A percentile compares a stretch with the other conserved stretches of the same genome.
Conservation (phyloP, 129 eudicot species). For the Flaveria robusta region DNA sequence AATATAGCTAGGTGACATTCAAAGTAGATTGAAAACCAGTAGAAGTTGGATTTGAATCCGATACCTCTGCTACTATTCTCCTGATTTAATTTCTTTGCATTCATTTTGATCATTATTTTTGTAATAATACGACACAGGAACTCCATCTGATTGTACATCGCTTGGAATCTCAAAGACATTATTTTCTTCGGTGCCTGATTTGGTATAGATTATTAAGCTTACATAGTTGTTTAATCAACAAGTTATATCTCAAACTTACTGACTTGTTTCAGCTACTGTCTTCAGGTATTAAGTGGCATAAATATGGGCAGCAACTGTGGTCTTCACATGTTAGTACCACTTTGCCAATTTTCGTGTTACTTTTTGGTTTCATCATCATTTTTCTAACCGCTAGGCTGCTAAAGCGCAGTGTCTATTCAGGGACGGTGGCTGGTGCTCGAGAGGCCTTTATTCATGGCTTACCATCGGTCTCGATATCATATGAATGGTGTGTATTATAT, state of each 20-base stretch:
- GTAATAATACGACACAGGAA: constrained; percentile 48
- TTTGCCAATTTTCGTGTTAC: constrained; percentile 4
- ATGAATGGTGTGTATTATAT: constrained; percentile 64
- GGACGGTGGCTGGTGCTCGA: constrained; percentile 98
- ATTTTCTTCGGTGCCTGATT: constrained; percentile 74
- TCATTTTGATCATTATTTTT: constrained; percentile 1
- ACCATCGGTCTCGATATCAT: constrained; percentile 82
- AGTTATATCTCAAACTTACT: background rate
- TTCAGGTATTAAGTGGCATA: constrained; percentile 93
- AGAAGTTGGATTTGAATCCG: too few relatives aligned
- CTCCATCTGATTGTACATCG: constrained; percentile 92
- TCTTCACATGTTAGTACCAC: constrained; percentile 69
- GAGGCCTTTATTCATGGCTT: constrained; percentile 77
- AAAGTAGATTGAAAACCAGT: too few relatives aligned
- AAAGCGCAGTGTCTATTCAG: constrained; percentile 77
- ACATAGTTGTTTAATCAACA: too few relatives aligned
- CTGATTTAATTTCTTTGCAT: background rate
- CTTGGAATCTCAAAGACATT: constrained; percentile 73
- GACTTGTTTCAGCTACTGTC: background rate
- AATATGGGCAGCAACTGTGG: constrained; percentile 96
- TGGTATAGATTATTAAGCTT: constrained; percentile 60
- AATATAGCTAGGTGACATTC: too few relatives aligned
- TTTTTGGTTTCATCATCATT: constrained; percentile 3
- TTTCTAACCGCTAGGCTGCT: constrained; percentile 2
- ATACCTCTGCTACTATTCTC: too few relatives aligned